Percentiles rank a stretch among this genome's conserved stretches.
Conservation (phyloP, 2,329 filamentous ascomycete genomes). For the Xylaria sp. region DNA sequence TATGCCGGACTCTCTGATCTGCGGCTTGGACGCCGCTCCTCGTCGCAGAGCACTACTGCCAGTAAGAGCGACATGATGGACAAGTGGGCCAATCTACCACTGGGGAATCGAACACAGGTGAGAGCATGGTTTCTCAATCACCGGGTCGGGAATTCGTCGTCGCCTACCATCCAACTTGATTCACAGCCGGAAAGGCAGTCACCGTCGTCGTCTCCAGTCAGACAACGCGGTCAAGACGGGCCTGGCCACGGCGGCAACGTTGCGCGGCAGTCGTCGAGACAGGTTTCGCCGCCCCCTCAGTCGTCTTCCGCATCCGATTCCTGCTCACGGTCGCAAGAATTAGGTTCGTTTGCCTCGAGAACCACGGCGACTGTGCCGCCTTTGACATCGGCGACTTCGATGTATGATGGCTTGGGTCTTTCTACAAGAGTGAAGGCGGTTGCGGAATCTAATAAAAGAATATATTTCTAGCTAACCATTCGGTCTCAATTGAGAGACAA, state of each 20-base stretch:
- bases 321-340: neutral
- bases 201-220: neutral
- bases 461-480: constrained; percentile 16
- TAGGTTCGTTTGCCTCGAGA: neutral
- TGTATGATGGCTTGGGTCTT: neutral
- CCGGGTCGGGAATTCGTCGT: neutral
- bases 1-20: constrained; percentile 1
- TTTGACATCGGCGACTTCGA: neutral
- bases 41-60: neutral
- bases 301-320: too few species aligned
- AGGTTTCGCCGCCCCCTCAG: neutral
- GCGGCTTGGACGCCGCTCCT: neutral
- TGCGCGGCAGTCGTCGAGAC: neutral
- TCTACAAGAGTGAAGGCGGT: constrained; percentile 11
- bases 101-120: constrained; percentile 2
- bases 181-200: neutral
- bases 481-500: neutral
- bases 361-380: neutral
- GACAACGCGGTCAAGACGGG: neutral
- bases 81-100: constrained; percentile 7
- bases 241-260: neutral
- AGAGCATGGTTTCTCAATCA: constrained; percentile 11
- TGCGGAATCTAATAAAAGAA: neutral
- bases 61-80: constrained; percentile 16
- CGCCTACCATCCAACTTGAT: neutral